Evolutionary conservation across 2,329 filamentous ascomycete species (phyloP).

Genomic region (Fusarium bactridioides): DNA sequence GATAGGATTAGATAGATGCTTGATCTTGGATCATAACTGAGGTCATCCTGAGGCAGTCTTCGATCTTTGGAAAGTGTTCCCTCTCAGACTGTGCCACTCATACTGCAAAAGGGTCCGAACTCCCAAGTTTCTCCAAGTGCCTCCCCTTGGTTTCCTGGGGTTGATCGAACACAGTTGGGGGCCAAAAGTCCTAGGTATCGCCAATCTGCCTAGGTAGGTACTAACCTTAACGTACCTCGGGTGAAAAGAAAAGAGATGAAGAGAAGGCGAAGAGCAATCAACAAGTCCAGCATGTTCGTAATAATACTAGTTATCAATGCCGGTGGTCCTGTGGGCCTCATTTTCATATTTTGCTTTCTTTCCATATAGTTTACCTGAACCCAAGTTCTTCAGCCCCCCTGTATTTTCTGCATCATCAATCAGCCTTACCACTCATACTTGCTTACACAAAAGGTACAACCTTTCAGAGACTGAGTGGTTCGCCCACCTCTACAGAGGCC

Average conservation of each 20-base stretch:
- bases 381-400: neutral
- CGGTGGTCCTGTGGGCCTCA: neutral
- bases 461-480: neutral
- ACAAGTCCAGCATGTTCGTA: neutral
- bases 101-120: too few species aligned
- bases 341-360: neutral
- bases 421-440: neutral
- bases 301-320: neutral
- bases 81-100: too few species aligned
- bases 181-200: neutral
- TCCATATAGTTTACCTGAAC: neutral
- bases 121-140: too few species aligned
- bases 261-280: neutral
- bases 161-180: neutral
- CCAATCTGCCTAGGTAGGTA: neutral
- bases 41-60: too few species aligned
- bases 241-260: neutral
- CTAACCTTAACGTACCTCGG: neutral
- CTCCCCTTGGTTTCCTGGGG: neutral
- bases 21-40: too few species aligned
- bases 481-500: conserved; percentile 10
- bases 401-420: neutral
- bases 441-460: neutral
- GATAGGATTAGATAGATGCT: too few species aligned
- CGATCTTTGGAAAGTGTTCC: too few species aligned